These are phyloP conservation scores for Zychaea mexicana DNA, from an alignment of 371 early-diverging fungal genomes.

Conservation along the genomic window DNA sequence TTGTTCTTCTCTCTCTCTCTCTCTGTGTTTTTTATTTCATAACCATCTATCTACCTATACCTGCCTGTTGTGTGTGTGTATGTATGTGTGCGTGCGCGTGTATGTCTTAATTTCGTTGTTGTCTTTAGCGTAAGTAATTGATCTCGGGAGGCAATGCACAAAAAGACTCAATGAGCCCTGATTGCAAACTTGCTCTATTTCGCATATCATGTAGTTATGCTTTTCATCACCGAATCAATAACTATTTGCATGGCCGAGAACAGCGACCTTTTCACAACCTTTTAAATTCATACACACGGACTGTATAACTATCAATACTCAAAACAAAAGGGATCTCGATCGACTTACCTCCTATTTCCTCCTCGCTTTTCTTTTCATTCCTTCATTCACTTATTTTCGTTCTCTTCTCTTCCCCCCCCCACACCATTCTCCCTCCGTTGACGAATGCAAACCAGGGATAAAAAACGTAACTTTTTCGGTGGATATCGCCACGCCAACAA, in stretches of 20 bases:
- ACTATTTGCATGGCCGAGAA: background rate
- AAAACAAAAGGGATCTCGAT: no score
- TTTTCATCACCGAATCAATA: background rate
- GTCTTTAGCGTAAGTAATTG: background rate
- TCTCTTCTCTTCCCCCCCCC: background rate
- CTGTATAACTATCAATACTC: no score
- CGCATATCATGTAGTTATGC: background rate
- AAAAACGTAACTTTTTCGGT: conserved; percentile 14
- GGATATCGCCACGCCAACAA: conserved; percentile 12
- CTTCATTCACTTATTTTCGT: background rate
- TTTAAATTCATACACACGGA: no score
- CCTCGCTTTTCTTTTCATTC: background rate
- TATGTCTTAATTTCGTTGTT: background rate
- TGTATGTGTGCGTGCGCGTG: no score
- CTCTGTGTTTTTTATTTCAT: no score
- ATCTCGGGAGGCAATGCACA: no score
- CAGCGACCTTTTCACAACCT: no score
- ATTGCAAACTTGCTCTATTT: no score
- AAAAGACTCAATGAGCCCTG: background rate
- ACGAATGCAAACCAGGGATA: conserved; percentile 6
- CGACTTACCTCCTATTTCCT: no score
- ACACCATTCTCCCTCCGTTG: background rate
- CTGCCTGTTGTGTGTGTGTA: no score
- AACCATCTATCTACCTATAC: no score
- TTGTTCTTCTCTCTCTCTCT: no score